Evolutionary conservation across 768 basidiomycete species (phyloP).

Genomic region (Kwoniella europaea): DNA sequence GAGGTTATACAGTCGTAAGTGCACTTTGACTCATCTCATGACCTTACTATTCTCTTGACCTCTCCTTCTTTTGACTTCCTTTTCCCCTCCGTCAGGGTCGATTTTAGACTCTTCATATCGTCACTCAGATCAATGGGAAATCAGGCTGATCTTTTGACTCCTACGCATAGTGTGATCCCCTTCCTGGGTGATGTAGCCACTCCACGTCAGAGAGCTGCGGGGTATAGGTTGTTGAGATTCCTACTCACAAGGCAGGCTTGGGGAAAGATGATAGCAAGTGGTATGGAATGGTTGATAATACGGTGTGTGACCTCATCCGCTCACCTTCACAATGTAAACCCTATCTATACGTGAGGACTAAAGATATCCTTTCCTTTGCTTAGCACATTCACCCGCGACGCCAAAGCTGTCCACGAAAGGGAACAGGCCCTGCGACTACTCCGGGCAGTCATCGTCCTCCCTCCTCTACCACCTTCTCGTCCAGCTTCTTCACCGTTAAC

Average conservation of each 20-base stretch:
- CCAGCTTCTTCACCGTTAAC: constrained; percentile 19
- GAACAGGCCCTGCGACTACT: constrained; percentile 92
- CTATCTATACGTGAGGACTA: no score
- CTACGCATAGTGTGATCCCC: constrained; percentile 70
- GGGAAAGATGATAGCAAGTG: constrained; percentile 64
- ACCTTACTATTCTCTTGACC: constrained; percentile 4
- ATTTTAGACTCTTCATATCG: no score
- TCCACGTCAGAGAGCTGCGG: constrained; percentile 75
- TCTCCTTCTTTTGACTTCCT: no score
- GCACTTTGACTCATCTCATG: no score
- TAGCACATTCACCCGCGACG: constrained; percentile 80
- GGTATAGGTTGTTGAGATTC: constrained; percentile 82
- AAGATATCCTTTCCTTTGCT: constrained; percentile 1
- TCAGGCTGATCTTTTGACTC: constrained; percentile 13
- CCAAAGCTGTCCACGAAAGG: constrained; percentile 73
- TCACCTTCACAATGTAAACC: no score
- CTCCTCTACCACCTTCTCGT: constrained; percentile 48
- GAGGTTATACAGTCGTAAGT: constrained; percentile 79
- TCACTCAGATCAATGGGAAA: neutral
- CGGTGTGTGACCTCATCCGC: constrained; percentile 63
- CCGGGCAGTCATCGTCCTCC: constrained; percentile 77
- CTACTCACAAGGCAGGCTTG: constrained; percentile 77
- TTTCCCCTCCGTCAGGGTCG: no score
- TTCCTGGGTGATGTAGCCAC: constrained; percentile 76
- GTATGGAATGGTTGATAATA: constrained; percentile 88